Evolutionary conservation across 805 yeast genomes (phyloP), one percentile per base, ranked within the genome.

Genomic region (Cyberlindnera americana): DNA sequence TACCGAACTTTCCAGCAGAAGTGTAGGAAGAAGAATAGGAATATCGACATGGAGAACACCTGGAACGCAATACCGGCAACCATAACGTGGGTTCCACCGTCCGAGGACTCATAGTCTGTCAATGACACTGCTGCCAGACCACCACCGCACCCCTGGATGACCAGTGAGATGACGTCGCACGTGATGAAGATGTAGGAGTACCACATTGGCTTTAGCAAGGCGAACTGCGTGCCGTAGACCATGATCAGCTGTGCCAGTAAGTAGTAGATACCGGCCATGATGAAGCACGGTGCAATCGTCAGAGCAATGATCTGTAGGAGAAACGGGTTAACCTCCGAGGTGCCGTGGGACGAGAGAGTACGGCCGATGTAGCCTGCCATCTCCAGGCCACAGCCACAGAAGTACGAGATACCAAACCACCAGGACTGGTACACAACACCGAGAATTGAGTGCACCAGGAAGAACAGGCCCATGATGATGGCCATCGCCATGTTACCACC

Each of bases 221-320:
- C 77, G 47, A 63, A 78, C 14, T 64, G 58, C 39, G 66, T 63
- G 3, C 87, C 86, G 52, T 77, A 78, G 2, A 85, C 58, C 39
- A 81, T 77, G 37, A 80, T 67, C 33, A 83, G 50, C 61, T 84
- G 82, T 5, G 84, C 88, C 42, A 87, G 63, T 39, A 79, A 66
- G 52, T 74, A 82, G 62, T 88, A 88, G 4, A 87, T 68, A 3
- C 91, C 95, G 4, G 83, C 95, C 85, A 84, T 83, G 31, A 84
- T 65, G 57, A 88, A 83, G 16, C 85, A 86, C 0, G 96, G 96
- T 0, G 87, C 90, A 34, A 87, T 64, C 0, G 89, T 84, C 39
- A 86, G 62, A 50, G 80, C 70, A 40, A 80, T 73, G 47, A 83
- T 73, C 59, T 88, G 95, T 49, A 78, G 62, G 31, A 83, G 55